Base-by-base conservation (phyloP, 225 moss, liverwort and hornwort genomes). In the Polytrichum formosum region DNA sequence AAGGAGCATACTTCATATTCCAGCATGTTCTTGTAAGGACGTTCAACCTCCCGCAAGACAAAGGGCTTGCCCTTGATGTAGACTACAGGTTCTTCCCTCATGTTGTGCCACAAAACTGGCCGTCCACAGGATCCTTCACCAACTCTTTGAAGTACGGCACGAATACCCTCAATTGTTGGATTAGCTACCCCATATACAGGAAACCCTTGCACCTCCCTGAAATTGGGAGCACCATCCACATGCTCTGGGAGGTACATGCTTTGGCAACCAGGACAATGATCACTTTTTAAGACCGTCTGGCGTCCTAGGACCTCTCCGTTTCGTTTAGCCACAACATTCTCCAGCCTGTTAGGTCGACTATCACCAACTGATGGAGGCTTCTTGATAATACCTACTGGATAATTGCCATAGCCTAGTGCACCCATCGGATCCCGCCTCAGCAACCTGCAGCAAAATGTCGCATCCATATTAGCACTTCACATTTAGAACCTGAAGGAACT, bases 21-120 rank as follows among this genome's bases (percentile, higher is more conserved):
- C 58, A 94, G 88, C 98, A 99, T 99, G 64, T 99, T 99, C 78
- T 99, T 99, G 73, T 91, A 99, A 22, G 98, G 98, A 61, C 98
- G 94, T 88, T 99, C 98, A 56, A 99, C 94, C 84, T 99, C 98
- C 10, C 98, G 92, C 71, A 99, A 76, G 73, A 99, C 98, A 82
- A 99, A 99, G 46, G 98, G 98, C 63, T 99, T 99, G 61, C 94
- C 98, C 69, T 94, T 94, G 30, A 99, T 99, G 53, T 99, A 99
- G 65, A 94, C 90, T 75, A 99, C 98, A 79, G 98, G 98, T 72
- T 99, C 98, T 82, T 99, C 98, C 76, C 98, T 90, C 98, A 99
- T 99, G 61, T 99, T 99, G 63, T 99, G 98, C 98, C 98, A 99
- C 70, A 99, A 80, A 33, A 99, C 94, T 61, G 79, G 91, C 62